These are phyloP conservation scores for Rhodomyrtus tomentosa DNA, from an alignment of 345 rosid species.

Conservation along the genomic window DNA sequence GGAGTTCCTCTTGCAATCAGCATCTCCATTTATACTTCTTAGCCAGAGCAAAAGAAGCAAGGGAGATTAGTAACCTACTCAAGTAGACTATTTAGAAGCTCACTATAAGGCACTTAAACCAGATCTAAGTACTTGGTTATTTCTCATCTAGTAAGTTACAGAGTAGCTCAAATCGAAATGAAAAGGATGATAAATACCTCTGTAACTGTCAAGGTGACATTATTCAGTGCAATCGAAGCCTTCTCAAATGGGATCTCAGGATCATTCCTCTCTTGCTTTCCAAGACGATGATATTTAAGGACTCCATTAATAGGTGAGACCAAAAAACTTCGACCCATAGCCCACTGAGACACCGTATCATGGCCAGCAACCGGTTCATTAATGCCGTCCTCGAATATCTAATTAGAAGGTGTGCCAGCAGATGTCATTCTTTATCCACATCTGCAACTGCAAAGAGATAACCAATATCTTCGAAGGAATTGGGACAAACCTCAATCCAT, in stretches of 20 bases:
- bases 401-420: background rate
- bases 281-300: constrained; percentile 92
- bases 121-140: background rate
- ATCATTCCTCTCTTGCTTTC: constrained; percentile 88
- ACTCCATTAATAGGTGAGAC: constrained; percentile 89
- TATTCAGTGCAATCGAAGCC: constrained; percentile 68
- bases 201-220: constrained; percentile 67
- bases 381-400: constrained; percentile 98
- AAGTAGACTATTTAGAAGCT: background rate
- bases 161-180: background rate
- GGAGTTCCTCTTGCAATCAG: background rate
- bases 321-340: constrained; percentile 60
- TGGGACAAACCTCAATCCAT: constrained; percentile 83
- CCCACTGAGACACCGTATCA: constrained; percentile 53
- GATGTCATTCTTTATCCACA: background rate
- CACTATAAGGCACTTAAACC: background rate
- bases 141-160: background rate
- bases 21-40: background rate
- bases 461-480: background rate
- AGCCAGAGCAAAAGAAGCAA: background rate
- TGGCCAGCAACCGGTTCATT: constrained; percentile 39
- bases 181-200: constrained; percentile 43
- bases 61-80: background rate
- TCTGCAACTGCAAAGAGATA: background rate
- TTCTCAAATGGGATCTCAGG: constrained; percentile 93